Base-by-base conservation (phyloP, 108 stramenopile genomes). In the Stephanodiscus triporus region DNA sequence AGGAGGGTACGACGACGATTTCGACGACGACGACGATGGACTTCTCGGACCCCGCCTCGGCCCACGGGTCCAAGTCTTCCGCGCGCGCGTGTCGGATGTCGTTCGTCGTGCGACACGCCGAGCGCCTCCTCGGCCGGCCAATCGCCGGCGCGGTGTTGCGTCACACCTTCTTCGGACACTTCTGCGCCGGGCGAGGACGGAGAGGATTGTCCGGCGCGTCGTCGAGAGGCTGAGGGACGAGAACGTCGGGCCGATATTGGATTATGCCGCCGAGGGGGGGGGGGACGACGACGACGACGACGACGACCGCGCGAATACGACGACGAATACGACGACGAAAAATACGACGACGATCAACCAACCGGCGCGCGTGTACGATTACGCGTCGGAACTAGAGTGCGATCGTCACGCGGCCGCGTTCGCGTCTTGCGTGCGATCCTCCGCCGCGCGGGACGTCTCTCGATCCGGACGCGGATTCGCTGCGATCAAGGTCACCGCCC, bases 221-320 rank as follows among this genome's bases (percentile, higher is more conserved):
- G 80, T 98, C 27, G 51, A 78, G 9, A 70, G 54, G 32, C 80
- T 99, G 4, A 51, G 81, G 38, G 37, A 61, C 9, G 45, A 64
- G 24, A 80, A 76, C 19, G 85, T 98, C 63, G 93, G 93, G 0
- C 81, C 89, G 20, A 99, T 99, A 50, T 77, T 99, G 14, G 99
- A 99, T 73, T 98, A 98, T 85, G 99, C 99, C 10, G 99, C 97
- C 16, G 99, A 99, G 77, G 85, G 71, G 38, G 97, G 94, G 2
- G 27, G 22, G 5, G 29, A 27, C 56, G 56, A 32, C 3, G 29
- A 2, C 9, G 10, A 55, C 4, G 55, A 55, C 24, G 29, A 55
- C 24, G 29, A 29, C 26, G 29, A 55, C 6, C n/a, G n/a, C n/a
- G n/a, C n/a, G n/a, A n/a, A n/a, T n/a, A n/a, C n/a, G n/a, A n/a